These are phyloP conservation scores for Solanum habrochaites DNA, from an alignment of 257 asterid species.

Conservation along the genomic window DNA sequence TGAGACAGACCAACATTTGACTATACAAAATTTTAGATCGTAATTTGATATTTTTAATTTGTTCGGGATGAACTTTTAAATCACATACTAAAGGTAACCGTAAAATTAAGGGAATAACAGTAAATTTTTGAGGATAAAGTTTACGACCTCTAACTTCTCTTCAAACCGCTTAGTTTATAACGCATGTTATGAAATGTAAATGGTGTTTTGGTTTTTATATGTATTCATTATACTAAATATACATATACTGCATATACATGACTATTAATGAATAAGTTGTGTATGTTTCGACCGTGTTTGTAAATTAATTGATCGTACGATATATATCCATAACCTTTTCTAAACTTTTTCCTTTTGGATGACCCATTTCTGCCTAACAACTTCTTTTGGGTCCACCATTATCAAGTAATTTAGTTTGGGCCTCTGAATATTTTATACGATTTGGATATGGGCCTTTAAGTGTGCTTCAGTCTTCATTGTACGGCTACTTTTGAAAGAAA, in stretches of 20 bases:
- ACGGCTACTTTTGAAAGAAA: background rate
- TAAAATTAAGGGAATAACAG: background rate
- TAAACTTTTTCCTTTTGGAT: background rate
- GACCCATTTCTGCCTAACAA: background rate
- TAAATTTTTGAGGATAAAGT: background rate
- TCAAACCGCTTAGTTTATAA: background rate
- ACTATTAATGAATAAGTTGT: background rate
- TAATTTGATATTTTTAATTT: background rate
- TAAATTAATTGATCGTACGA: background rate
- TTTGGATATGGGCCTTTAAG: slow-evolving; percentile 6
- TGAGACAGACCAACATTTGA: background rate
- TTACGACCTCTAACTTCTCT: background rate
- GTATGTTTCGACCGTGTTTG: background rate
- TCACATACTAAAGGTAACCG: background rate
- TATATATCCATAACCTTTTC: background rate
- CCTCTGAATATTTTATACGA: background rate
- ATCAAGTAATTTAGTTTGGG: background rate
- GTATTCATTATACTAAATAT: background rate
- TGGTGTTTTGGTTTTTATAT: background rate
- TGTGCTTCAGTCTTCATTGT: background rate
- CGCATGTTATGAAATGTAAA: background rate
- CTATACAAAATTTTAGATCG: background rate
- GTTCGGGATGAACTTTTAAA: background rate
- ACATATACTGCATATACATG: background rate
- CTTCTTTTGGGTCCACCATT: slow-evolving; percentile 14